phyloP scores from a whole-genome alignment of 23 red algal species.

The Pyropia haitanensis region DNA sequence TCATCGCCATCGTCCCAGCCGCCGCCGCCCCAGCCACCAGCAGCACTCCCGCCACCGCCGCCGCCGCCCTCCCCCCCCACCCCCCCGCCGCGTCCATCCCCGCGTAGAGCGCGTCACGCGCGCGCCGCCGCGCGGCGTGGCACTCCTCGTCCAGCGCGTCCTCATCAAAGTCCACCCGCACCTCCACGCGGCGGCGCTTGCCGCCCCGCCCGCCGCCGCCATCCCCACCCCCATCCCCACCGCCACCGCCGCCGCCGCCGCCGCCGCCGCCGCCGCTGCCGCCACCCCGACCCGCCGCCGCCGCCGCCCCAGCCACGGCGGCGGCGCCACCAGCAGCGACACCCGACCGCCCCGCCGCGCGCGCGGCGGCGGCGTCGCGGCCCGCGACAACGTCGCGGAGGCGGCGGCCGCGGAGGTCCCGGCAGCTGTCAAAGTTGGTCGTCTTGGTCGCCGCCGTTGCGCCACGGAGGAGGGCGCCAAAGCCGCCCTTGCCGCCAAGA shows the following conservation, averaged over 20 bases:
- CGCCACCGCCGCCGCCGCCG: background rate
- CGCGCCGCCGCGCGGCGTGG: background rate
- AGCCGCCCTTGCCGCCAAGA: conserved; percentile 50
- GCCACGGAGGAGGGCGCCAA: conserved; percentile 38
- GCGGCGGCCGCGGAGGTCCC: conserved; percentile 37
- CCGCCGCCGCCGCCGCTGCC: too few species aligned
- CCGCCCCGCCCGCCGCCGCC: background rate
- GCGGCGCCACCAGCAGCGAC: too few species aligned
- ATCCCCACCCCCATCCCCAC: background rate
- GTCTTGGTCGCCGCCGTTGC: conserved; percentile 27
- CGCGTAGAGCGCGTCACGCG: background rate
- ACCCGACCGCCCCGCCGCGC: too few species aligned
- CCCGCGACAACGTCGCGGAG: conserved; percentile 18
- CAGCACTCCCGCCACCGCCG: background rate
- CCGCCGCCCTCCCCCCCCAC: background rate
- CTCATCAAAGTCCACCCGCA: background rate
- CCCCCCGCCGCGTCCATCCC: conserved; percentile 8
- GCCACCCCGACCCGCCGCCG: too few species aligned
- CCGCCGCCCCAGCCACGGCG: too few species aligned
- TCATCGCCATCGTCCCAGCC: too few species aligned
- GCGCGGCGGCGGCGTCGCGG: too few species aligned
- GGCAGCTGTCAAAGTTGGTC: conserved; percentile 51
- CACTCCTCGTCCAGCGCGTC: background rate
- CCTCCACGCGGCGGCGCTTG: background rate
- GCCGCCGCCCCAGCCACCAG: background rate